These are phyloP conservation scores for Sonneratia alba DNA, from an alignment of 345 rosid species.

Conservation along the genomic window DNA sequence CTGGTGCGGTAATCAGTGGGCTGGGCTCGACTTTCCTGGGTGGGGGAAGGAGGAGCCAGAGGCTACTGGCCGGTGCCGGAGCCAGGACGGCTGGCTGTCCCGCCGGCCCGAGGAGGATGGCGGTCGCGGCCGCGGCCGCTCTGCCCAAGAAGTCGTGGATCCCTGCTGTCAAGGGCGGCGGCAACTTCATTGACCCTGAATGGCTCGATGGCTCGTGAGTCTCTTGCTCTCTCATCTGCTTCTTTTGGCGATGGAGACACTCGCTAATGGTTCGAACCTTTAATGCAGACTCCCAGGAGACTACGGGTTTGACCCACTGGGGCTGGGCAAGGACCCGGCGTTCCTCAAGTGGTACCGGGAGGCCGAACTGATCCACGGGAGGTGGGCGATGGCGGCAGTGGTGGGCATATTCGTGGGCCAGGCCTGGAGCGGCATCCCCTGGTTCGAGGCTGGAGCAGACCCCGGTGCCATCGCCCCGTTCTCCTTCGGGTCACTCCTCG, in stretches of 20 bases:
- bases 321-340: constrained; percentile 95
- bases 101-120: constrained; percentile 26
- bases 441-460: constrained; percentile 98
- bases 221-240: too few relatives aligned
- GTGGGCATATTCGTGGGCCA: constrained; percentile 88
- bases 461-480: constrained; percentile 81
- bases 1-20: constrained; percentile 66
- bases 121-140: constrained; percentile 40
- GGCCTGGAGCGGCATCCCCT: constrained; percentile 91
- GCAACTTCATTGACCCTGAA: constrained; percentile 79
- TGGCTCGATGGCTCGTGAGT: constrained; percentile 99
- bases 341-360: constrained; percentile 97
- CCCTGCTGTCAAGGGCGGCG: constrained; percentile 79
- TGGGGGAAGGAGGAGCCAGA: constrained; percentile 37
- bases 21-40: constrained; percentile 68
- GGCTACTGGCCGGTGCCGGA: constrained; percentile 20
- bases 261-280: background rate
- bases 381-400: constrained; percentile 96
- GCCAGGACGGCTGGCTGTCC: constrained; percentile 11
- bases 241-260: background rate
- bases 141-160: constrained; percentile 84
- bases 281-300: constrained; percentile 82
- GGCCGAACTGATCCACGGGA: constrained; percentile 92
- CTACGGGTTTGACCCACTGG: constrained; percentile 87
- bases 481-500: constrained; percentile 79